Percentiles rank a stretch among this genome's conserved stretches.
These are phyloP conservation scores for Xylariaceae sp. DNA, from an alignment of 2,329 filamentous ascomycete species.

Conservation along the genomic window DNA sequence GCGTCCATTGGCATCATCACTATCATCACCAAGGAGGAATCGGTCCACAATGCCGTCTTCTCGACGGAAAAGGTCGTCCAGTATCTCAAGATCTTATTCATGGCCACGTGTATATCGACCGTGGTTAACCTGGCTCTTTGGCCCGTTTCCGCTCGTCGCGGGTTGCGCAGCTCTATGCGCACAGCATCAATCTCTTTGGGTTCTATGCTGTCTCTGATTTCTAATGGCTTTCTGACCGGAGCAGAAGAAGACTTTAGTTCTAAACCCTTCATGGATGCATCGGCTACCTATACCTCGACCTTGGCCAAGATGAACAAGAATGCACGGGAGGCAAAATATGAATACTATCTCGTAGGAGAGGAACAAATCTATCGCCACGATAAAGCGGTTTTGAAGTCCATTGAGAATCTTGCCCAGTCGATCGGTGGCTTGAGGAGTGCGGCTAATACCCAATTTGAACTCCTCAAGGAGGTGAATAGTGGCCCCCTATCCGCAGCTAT, in stretches of 20 bases:
- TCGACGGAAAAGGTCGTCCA: conserved; percentile 79
- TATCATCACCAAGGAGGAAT: conserved; percentile 85
- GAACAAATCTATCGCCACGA: conserved; percentile 79
- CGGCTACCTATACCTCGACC: conserved; percentile 62
- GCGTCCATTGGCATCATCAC: conserved; percentile 87
- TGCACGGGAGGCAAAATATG: conserved; percentile 80
- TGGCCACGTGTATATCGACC: conserved; percentile 72
- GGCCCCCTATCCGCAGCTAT: conserved; percentile 28
- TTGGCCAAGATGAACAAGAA: conserved; percentile 72
- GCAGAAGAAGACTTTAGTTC: conserved; percentile 74
- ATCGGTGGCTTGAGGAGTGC: conserved; percentile 89
- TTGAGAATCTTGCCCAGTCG: conserved; percentile 82
- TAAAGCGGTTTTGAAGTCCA: conserved; percentile 74
- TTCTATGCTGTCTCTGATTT: conserved; percentile 78
- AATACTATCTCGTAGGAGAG: conserved; percentile 78
- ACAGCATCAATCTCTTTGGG: conserved; percentile 73
- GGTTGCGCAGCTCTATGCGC: conserved; percentile 71
- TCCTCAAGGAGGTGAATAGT: conserved; percentile 63
- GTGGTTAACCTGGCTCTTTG: conserved; percentile 74
- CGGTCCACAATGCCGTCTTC: conserved; percentile 78
- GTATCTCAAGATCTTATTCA: conserved; percentile 78
- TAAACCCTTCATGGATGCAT: conserved; percentile 60
- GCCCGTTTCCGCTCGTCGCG: conserved; percentile 71
- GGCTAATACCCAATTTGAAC: conserved; percentile 81
- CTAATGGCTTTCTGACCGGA: conserved; percentile 78